Evolutionary conservation across 225 moss, liverwort and hornwort species (phyloP).

Genomic region (Anthoceros angustus): DNA sequence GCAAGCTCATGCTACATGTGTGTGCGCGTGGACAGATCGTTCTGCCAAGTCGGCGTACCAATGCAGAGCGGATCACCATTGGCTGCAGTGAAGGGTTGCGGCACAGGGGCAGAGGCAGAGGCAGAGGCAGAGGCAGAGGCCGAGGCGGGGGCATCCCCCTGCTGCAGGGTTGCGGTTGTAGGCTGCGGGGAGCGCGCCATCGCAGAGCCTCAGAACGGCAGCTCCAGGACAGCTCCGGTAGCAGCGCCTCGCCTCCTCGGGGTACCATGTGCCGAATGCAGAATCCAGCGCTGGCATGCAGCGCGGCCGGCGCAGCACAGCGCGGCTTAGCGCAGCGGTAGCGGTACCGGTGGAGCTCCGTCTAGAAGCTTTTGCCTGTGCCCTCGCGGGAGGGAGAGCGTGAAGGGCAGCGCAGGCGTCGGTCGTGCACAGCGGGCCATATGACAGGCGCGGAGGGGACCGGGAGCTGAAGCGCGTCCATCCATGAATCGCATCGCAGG

Average conservation of each 20-base stretch:
- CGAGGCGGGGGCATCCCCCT: too few species aligned
- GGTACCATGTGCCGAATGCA: neutral
- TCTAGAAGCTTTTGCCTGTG: neutral
- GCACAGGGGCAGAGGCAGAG: too few species aligned
- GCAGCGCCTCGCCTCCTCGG: neutral
- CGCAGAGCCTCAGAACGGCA: neutral
- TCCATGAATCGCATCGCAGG: neutral
- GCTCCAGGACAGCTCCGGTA: neutral
- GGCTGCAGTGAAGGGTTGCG: too few species aligned
- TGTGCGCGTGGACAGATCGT: too few species aligned
- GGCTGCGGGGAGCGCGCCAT: neutral
- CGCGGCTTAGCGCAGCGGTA: neutral
- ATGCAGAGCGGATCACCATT: neutral
- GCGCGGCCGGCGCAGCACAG: neutral
- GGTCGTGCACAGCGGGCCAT: neutral
- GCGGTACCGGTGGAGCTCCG: too few species aligned
- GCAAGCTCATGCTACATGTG: neutral
- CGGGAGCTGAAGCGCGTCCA: neutral
- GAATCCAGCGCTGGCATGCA: neutral
- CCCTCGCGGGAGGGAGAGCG: neutral
- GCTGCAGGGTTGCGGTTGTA: too few species aligned
- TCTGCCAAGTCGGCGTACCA: neutral
- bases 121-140: too few species aligned
- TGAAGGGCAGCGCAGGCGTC: neutral
- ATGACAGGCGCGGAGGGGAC: conserved; percentile 1